phyloP scores from a whole-genome alignment of 2,329 filamentous ascomycete species.

The Meredithiella fracta region DNA sequence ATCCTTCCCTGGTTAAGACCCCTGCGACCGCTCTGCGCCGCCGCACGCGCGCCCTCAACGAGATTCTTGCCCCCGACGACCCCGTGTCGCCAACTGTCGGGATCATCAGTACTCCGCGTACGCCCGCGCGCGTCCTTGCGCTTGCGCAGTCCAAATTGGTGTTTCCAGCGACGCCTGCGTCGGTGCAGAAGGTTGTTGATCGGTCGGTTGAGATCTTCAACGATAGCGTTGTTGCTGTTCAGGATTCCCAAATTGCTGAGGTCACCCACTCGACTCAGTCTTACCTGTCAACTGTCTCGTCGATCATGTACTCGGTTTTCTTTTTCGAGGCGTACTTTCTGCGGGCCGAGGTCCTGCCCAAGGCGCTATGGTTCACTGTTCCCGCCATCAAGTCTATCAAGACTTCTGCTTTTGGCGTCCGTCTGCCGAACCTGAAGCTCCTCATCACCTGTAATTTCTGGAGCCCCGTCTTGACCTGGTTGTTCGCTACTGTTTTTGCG shows the following conservation, averaged over 20 bases:
- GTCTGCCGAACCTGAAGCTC: constrained; percentile 65
- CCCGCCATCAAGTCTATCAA: constrained; percentile 42
- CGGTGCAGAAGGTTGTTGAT: constrained; percentile 62
- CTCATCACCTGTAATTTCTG: constrained; percentile 67
- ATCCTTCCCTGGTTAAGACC: constrained; percentile 26
- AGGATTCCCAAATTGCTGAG: constrained; percentile 50
- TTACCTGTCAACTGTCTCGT: constrained; percentile 52
- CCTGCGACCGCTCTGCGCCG: constrained; percentile 23
- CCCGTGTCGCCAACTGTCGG: background rate
- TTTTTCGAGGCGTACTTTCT: constrained; percentile 56
- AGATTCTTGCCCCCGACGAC: constrained; percentile 25
- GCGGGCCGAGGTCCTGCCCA: constrained; percentile 52
- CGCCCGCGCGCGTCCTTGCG: constrained; percentile 32
- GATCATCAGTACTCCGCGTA: no score
- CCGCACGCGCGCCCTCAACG: constrained; percentile 29
- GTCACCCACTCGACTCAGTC: constrained; percentile 50
- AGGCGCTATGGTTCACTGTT: constrained; percentile 56
- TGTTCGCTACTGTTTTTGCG: constrained; percentile 50
- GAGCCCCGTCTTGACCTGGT: constrained; percentile 65
- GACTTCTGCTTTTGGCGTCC: constrained; percentile 42
- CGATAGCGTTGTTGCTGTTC: constrained; percentile 45
- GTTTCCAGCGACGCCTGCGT: constrained; percentile 66
- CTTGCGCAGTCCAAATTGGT: constrained; percentile 44
- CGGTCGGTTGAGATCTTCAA: constrained; percentile 49
- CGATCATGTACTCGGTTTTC: constrained; percentile 52